Evolutionary conservation across 441 rosid species (phyloP).

Genomic region (Lepidium campestre): DNA sequence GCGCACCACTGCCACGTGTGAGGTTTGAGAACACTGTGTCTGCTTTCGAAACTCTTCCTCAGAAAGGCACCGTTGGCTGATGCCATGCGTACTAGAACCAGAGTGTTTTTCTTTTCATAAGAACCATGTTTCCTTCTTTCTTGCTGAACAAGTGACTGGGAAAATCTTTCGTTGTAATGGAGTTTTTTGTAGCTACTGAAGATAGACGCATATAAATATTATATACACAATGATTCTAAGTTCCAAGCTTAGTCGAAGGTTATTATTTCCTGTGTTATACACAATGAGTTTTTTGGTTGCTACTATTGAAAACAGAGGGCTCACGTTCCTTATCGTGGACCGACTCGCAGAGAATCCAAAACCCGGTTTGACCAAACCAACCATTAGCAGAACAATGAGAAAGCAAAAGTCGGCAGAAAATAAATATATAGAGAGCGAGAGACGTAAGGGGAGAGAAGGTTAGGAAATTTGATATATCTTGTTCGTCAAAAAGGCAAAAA

Average conservation of each 20-base stretch:
- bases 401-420: not conserved
- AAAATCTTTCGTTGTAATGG: not conserved
- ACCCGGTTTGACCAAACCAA: constrained; percentile 20
- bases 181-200: not conserved
- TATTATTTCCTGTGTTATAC: not conserved
- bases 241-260: not conserved
- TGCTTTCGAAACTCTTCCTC: constrained; percentile 96
- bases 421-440: not conserved
- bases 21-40: constrained; percentile 96
- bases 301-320: too few relatives aligned
- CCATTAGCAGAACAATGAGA: not conserved
- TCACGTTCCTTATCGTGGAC: not conserved
- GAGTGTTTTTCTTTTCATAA: not conserved
- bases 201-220: not conserved
- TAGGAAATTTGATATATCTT: constrained; percentile 4
- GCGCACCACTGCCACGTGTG: constrained; percentile 86
- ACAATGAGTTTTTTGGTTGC: too few relatives aligned
- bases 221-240: not conserved
- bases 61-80: constrained; percentile 59
- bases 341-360: not conserved
- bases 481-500: not conserved
- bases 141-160: not conserved
- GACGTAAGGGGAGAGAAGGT: not conserved
- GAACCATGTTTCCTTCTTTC: not conserved
- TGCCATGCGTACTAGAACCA: not conserved